Evolutionary conservation across 2,329 filamentous ascomycete genomes (phyloP).

Genomic region (Gaeumannomyces sp.): DNA sequence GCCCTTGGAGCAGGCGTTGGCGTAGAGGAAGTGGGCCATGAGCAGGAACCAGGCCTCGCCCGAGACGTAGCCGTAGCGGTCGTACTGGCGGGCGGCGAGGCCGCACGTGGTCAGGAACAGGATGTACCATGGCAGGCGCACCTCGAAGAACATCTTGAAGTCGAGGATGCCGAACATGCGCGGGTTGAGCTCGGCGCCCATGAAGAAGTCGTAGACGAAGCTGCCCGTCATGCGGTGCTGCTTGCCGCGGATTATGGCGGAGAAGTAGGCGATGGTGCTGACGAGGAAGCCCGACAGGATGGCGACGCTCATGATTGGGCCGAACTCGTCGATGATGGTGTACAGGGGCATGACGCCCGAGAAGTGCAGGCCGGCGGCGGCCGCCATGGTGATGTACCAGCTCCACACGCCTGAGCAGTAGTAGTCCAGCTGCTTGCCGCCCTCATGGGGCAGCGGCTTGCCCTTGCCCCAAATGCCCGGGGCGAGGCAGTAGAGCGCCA

Average conservation of each 20-base stretch:
- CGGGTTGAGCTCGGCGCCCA: constrained; percentile 82
- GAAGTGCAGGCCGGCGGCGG: constrained; percentile 69
- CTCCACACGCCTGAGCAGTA: constrained; percentile 88
- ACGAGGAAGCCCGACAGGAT: constrained; percentile 87
- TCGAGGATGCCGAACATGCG: constrained; percentile 79
- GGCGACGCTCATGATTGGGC: constrained; percentile 84
- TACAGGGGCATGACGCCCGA: constrained; percentile 83
- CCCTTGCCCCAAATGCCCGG: constrained; percentile 85
- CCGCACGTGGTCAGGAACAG: constrained; percentile 64
- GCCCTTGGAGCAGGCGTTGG: constrained; percentile 75
- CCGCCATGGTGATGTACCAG: constrained; percentile 77
- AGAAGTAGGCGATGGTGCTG: constrained; percentile 78
- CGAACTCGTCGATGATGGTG: constrained; percentile 91
- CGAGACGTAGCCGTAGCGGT: constrained; percentile 70
- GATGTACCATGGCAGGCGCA: constrained; percentile 82
- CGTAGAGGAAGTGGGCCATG: constrained; percentile 76
- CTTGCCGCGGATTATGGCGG: constrained; percentile 70
- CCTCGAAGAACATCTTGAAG: constrained; percentile 92
- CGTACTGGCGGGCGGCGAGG: constrained; percentile 67
- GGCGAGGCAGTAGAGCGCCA: constrained; percentile 72
- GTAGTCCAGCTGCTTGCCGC: constrained; percentile 82
- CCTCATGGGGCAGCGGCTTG: constrained; percentile 76
- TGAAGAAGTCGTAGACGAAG: constrained; percentile 82
- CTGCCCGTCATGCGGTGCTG: constrained; percentile 89
- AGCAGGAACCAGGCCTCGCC: constrained; percentile 67